Percentiles rank a stretch among this genome's conserved stretches.
These are phyloP conservation scores for Chlorencoelia australis DNA, from an alignment of 2,329 filamentous ascomycete species.

Conservation along the genomic window DNA sequence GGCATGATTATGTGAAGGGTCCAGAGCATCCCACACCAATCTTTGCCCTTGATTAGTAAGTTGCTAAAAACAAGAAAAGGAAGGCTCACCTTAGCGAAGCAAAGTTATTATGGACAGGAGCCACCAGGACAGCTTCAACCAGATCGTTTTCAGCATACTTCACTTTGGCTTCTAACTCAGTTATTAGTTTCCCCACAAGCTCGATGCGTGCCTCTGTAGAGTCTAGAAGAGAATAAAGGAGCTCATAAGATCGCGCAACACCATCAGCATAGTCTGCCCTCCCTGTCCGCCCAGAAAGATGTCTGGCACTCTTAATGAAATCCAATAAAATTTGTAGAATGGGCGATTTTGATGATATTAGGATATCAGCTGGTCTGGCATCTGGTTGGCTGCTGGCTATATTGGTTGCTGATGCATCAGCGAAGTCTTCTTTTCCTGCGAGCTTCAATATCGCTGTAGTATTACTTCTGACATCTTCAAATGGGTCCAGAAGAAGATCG, in stretches of 20 bases:
- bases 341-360: background rate
- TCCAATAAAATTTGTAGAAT: conserved; percentile 29
- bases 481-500: conserved; percentile 79
- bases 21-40: conserved; percentile 20
- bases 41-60: conserved; percentile 11
- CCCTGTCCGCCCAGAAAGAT: conserved; percentile 57
- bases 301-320: conserved; percentile 44
- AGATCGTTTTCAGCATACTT: conserved; percentile 53
- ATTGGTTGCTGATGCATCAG: background rate
- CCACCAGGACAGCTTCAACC: conserved; percentile 52
- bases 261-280: conserved; percentile 90
- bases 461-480: conserved; percentile 73
- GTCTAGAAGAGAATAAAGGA: conserved; percentile 51
- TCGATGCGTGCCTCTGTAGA: conserved; percentile 33
- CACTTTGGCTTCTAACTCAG: conserved; percentile 55
- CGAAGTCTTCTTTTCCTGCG: conserved; percentile 31
- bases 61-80: background rate
- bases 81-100: conserved; percentile 48
- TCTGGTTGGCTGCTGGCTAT: background rate
- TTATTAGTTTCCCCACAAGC: conserved; percentile 48
- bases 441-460: conserved; percentile 42
- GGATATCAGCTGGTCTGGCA: background rate
- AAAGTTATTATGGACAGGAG: conserved; percentile 61
- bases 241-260: conserved; percentile 64
- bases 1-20: conserved; percentile 6